Base-by-base conservation (phyloP, 768 basidiomycete genomes). In the Lactarius evosmus region DNA sequence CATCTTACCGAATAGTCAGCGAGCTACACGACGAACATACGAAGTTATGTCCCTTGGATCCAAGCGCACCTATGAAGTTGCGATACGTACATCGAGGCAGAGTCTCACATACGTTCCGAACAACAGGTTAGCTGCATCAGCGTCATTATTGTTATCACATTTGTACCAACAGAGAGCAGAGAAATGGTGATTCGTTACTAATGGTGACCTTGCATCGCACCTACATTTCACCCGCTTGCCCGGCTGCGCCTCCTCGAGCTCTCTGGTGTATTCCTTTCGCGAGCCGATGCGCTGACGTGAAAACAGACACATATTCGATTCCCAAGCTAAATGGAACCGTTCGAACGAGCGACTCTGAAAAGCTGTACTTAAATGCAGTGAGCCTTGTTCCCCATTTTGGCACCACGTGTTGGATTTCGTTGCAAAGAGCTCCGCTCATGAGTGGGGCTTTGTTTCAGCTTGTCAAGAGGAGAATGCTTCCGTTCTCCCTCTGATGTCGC, bases 131-230 rank as follows among this genome's bases (percentile, higher is more conserved):
- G 55, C 29, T 19, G 12, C 5, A 0, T 50, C 36, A 5, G 29
- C 38, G 54, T 46, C 34, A 51, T 62, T 46, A 25, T 56, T 34
- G 29, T 56, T 25, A 36, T 41, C 46, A n/a, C 54, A 16, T 25
- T n/a, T 22, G 54, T 56, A 62, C 54, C 61, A 62, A 16, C 55
- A 22, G 1, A 57, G 61, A n/a, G 55, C 40, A 22, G 55, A 30
- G 22, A 38, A 27, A n/a, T 46, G 33, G 4, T 1, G 34, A 27
- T 38, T 34, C 19, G 55, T 44, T 62, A 29, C 51, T 32, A 36
- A 62, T 22, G 2, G 5, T 27, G 36, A 57, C 36, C 6, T 3
- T 56, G 25, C 60, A 61, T 22, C 40, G 33, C 53, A 61, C 22
- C 40, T n/a, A 46, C 54, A 50, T 8, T 55, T 46, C n/a, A 30